Evolutionary conservation across 805 yeast species (phyloP).

Genomic region (Diddensiella santjacobensis): DNA sequence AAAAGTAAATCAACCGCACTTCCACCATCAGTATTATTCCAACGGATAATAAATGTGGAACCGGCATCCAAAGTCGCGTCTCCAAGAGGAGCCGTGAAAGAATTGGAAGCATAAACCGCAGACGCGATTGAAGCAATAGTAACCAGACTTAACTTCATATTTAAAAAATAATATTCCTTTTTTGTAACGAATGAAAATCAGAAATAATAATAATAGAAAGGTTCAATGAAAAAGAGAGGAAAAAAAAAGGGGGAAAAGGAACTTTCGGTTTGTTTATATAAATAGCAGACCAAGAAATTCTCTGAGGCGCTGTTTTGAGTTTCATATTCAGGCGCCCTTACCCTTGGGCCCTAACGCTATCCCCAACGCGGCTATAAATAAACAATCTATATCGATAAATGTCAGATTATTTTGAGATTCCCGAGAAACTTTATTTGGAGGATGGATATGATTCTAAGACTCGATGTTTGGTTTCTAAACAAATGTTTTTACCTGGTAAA

Average conservation of each 20-base stretch:
- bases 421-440: not conserved
- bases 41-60: conserved; percentile 26
- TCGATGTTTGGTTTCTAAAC: not conserved
- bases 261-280: not conserved
- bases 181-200: no score
- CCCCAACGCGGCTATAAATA: no score
- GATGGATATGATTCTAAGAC: not conserved
- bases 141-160: conserved; percentile 14
- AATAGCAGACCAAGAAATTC: no score
- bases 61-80: conserved; percentile 32
- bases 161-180: no score
- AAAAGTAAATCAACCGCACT: conserved; percentile 31
- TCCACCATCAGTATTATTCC: conserved; percentile 34
- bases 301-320: no score
- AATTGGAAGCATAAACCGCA: conserved; percentile 23
- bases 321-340: no score
- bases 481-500: not conserved
- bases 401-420: no score
- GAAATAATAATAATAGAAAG: no score
- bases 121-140: conserved; percentile 12
- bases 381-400: no score
- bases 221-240: conserved; percentile 2
- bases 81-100: conserved; percentile 32
- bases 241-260: not conserved
- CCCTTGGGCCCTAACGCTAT: no score